Conservation (phyloP, 73 alveolate species). For the Paramecium primaurelia region DNA sequence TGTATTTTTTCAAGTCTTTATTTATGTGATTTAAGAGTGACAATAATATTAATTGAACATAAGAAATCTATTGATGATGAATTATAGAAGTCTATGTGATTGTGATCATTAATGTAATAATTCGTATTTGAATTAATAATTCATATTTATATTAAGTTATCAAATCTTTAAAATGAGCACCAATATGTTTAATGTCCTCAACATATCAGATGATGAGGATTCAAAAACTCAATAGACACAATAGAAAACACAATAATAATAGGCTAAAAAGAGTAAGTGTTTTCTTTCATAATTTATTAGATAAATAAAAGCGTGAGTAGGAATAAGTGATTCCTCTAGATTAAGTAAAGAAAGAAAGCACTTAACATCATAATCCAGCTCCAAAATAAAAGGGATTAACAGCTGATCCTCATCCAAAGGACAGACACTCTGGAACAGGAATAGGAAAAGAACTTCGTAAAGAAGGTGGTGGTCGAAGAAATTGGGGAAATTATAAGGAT, state of each 20-base stretch:
- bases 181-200: not conserved
- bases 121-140: not conserved
- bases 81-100: too few relatives aligned
- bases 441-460: constrained; percentile 60
- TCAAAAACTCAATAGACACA: not conserved
- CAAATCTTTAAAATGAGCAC: not conserved
- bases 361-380: not conserved
- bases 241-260: not conserved
- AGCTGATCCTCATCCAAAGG: constrained; percentile 64
- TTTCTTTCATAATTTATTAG: not conserved
- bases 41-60: too few relatives aligned
- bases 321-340: constrained; percentile 28
- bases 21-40: too few relatives aligned
- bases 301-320: not conserved
- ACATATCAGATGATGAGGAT: not conserved
- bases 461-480: constrained; percentile 64
- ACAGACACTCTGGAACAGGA: constrained; percentile 69
- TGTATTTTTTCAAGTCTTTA: too few relatives aligned
- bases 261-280: not conserved
- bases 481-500: constrained; percentile 58
- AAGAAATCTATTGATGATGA: too few relatives aligned
- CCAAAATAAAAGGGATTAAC: not conserved
- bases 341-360: constrained; percentile 10
- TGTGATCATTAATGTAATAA: not conserved
- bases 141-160: not conserved